These are phyloP conservation scores for Chlamydomonas sp. DNA, from an alignment of 139 green algal species.

Conservation along the genomic window DNA sequence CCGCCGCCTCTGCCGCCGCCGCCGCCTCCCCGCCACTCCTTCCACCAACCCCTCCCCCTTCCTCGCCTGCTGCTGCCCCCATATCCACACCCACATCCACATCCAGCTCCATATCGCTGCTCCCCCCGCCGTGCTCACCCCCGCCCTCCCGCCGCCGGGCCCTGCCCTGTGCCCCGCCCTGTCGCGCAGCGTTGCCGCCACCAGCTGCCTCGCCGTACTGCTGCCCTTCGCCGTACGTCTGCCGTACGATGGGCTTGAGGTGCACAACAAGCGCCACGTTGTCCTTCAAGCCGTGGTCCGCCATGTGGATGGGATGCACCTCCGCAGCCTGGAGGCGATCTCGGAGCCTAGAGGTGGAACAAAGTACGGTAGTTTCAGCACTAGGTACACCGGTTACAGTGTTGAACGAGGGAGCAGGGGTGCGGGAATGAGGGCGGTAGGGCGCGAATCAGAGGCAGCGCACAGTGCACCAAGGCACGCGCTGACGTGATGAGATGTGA, in stretches of 20 bases:
- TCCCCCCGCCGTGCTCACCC: neutral
- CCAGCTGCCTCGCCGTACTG: neutral
- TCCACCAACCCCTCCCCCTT: too few species aligned
- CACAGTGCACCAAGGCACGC: neutral
- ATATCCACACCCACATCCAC: neutral
- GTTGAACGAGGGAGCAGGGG: too few species aligned
- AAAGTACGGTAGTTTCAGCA: neutral
- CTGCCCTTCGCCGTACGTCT: neutral
- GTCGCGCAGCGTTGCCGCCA: neutral
- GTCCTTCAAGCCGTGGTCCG: slow-evolving; percentile 65
- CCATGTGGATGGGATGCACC: slow-evolving; percentile 44
- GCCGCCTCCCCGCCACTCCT: too few species aligned
- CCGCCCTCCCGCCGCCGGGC: neutral
- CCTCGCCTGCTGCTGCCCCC: neutral
- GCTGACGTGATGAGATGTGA: neutral
- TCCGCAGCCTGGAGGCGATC: neutral
- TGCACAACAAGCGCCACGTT: slow-evolving; percentile 80
- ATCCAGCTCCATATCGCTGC: neutral
- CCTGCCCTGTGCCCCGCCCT: too few species aligned
- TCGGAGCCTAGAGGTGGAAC: neutral
- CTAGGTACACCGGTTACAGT: too few species aligned
- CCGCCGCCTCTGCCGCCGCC: too few species aligned
- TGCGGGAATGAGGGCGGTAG: too few species aligned
- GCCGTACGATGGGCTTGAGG: slow-evolving; percentile 32
- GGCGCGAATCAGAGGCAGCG: too few species aligned